Evolutionary conservation across 345 rosid genomes (phyloP).

Genomic region (Eucalyptus cladocalyx): DNA sequence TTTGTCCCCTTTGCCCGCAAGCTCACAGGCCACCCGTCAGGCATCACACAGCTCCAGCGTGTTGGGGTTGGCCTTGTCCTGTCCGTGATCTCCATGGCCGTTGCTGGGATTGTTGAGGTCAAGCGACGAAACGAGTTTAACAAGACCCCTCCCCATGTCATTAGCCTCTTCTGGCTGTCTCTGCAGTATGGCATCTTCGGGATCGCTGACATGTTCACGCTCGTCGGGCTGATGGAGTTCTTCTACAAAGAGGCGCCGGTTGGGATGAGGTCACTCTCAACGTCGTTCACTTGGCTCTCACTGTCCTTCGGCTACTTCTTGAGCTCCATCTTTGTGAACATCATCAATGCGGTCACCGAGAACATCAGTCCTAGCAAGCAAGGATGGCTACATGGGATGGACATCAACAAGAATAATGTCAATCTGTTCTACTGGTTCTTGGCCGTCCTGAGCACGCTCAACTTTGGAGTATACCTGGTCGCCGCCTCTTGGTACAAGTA

Average conservation of each 20-base stretch:
- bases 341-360: constrained; percentile 15
- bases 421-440: constrained; percentile 36
- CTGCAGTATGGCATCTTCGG: constrained; percentile 27
- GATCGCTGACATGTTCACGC: constrained; percentile 37
- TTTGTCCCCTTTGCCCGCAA: constrained; percentile 26
- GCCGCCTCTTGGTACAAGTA: constrained; percentile 40
- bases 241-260: constrained; percentile 30
- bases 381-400: constrained; percentile 25
- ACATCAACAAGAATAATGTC: constrained; percentile 18
- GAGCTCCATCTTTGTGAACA: constrained; percentile 12
- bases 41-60: constrained; percentile 32
- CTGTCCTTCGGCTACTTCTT: constrained; percentile 26
- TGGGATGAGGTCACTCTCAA: constrained; percentile 28
- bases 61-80: constrained; percentile 31
- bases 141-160: background rate
- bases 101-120: constrained; percentile 27
- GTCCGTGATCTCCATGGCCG: constrained; percentile 21
- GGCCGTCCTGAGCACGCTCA: constrained; percentile 20
- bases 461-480: constrained; percentile 9
- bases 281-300: constrained; percentile 26
- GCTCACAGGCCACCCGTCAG: constrained; percentile 15
- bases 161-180: constrained; percentile 27
- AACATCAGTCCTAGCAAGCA: constrained; percentile 9
- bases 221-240: constrained; percentile 33
- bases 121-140: constrained; percentile 10